Base-by-base conservation (phyloP, 2,329 filamentous ascomycete genomes). In the Colletotrichum scovillei region DNA sequence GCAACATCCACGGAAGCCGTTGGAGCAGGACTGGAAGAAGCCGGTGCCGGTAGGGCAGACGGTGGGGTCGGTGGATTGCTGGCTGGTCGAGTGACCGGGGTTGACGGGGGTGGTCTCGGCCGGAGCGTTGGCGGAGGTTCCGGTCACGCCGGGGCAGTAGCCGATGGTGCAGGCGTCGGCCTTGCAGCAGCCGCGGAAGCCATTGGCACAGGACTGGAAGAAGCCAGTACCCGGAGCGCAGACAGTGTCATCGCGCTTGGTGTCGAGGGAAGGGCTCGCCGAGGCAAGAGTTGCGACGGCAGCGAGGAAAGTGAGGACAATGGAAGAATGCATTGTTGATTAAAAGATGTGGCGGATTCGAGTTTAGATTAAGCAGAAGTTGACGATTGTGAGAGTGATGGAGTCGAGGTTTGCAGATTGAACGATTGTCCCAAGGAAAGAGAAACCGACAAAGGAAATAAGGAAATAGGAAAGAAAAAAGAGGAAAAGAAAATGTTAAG, bases 1-100 rank as follows among this genome's bases (percentile, higher is more conserved):
- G 63, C 69, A 74, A 64, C 72, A 74, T 7, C 72, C 72, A 3
- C 55, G 24, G 72, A 74, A 74, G 59, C 72, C 72, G 35, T 73
- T 73, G 22, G 63, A 49, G 69, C 72, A 74, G 30, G 69, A 67
- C 4, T 74, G 72, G 59, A 68, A 74, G 55, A 68, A 73, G 2
- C 69, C 72, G 12, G 38, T 68, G 11, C 69, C 69, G 19, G 69
- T 56, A 16, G 67, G 46, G 58, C 72, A 74, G 32, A 72, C 67
- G 24, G 72, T 67, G 4, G 56, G 62, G 32, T 72, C 72, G 12
- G 32, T 32, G 53, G 38, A 42, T 42, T 42, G 38, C 38, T 42
- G 38, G 38, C 16, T 42, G 38, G 38, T 16, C 38, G 38, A 42
- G 16, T 19, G 38, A 16, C 5, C 38, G 38, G 38, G 38, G 16